Evolutionary conservation across 495 filamentous ascomycete species (phyloP), one percentile per base, ranked within the genome.

Genomic region (Lepidopterella palustris): DNA sequence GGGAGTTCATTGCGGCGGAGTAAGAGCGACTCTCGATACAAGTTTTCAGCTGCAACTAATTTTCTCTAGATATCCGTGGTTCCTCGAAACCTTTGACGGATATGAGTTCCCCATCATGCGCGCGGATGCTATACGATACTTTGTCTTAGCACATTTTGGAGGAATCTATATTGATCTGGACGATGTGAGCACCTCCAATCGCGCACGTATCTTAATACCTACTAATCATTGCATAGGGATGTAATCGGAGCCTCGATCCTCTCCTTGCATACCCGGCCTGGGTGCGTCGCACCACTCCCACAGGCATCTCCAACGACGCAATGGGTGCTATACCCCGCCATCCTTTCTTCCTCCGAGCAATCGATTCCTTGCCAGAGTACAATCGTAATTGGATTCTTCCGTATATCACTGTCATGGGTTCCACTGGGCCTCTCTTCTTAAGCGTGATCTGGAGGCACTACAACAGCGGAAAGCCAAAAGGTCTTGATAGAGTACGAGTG

Each of bases 111-210:
- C 85, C 5, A 92, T 96, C 57, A 88, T 95, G 72, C 85, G 90
- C 52, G 90, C 90, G 35, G 90, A 96, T 68, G 80, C 89, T 2
- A 91, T 95, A 52, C 82, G 90, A 21, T 96, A 95, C 72, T 95
- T 96, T 66, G 77, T 93, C n/a, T 77, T 96, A 29, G 80, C 82
- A 21, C 83, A 88, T 67, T 95, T 84, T 67, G 90, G 90, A 52
- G 90, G 90, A 25, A 86, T 91, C 49, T 96, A 96, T 69, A 85
- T 96, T 61, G 90, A 96, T 68, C 76, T 96, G 18, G 90, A 96
- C 70, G 89, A 95, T 76, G 87, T 89, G 67, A 40, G 84, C 79
- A 40, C 40, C 18, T 5, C 18, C 10, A 42, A 42, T 32, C 40
- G 28, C 29, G 18, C 29, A 29, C 45, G 52, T 57, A 32, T 45